phyloP scores from a whole-genome alignment of 2,329 filamentous ascomycete genomes.

The Penicillium sclerotigenum region DNA sequence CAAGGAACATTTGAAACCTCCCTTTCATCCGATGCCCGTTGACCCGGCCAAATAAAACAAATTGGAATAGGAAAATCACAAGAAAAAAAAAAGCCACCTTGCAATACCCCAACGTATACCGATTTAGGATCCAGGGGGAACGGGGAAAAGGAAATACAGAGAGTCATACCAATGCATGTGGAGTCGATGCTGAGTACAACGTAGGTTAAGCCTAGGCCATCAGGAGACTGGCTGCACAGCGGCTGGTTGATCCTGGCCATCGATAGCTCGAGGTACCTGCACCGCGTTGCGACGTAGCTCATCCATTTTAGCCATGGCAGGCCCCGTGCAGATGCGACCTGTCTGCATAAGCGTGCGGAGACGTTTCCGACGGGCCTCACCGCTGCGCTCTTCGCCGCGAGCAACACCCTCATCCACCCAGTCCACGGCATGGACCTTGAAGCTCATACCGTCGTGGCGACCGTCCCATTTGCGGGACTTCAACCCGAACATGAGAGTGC shows the following conservation, averaged over 20 bases:
- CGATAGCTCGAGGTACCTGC: conserved; percentile 29
- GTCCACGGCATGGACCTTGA: conserved; percentile 73
- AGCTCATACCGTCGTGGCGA: conserved; percentile 83
- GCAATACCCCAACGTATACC: neutral
- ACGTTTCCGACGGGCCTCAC: conserved; percentile 49
- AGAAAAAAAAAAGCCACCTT: conserved; percentile 7
- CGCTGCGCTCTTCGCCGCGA: conserved; percentile 46
- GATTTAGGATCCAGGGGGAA: too few species aligned
- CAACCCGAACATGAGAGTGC: conserved; percentile 74
- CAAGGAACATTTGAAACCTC: neutral
- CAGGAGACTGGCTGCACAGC: conserved; percentile 35
- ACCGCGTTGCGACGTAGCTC: conserved; percentile 34
- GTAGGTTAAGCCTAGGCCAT: neutral
- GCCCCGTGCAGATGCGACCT: conserved; percentile 43
- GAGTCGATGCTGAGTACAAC: neutral
- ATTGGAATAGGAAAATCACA: conserved; percentile 10
- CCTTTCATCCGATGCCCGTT: conserved; percentile 25
- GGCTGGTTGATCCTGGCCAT: conserved; percentile 25
- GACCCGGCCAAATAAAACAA: conserved; percentile 14
- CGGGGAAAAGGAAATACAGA: neutral
- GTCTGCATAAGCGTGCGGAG: conserved; percentile 45
- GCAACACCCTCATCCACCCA: conserved; percentile 73
- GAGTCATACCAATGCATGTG: neutral
- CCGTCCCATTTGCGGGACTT: conserved; percentile 75
- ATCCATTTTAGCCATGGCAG: conserved; percentile 34